Evolutionary conservation across 176 grass and related monocot genomes (phyloP).

Genomic region (Rhynchospora breviuscula): DNA sequence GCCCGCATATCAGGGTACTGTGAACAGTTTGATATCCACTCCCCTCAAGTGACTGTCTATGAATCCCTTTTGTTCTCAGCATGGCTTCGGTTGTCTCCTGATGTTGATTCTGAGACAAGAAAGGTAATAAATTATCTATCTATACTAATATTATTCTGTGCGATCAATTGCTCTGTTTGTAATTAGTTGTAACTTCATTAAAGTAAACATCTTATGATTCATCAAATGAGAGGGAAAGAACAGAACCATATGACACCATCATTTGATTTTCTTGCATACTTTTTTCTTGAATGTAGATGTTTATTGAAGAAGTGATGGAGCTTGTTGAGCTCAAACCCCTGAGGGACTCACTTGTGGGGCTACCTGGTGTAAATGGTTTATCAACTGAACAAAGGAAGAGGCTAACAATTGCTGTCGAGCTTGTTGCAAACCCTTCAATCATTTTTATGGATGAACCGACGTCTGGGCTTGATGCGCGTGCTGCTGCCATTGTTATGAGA

Average conservation of each 20-base stretch:
- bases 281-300: conserved; percentile 26
- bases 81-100: conserved; percentile 46
- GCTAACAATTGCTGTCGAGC: conserved; percentile 49
- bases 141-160: neutral
- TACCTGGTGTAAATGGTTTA: conserved; percentile 47
- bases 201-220: neutral
- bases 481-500: conserved; percentile 59
- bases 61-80: conserved; percentile 52
- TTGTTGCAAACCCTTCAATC: conserved; percentile 56
- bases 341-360: conserved; percentile 36
- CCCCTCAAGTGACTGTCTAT: conserved; percentile 46
- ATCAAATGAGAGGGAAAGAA: neutral
- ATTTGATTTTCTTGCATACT: neutral
- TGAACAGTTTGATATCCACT: conserved; percentile 50
- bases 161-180: neutral
- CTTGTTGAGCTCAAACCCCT: conserved; percentile 42
- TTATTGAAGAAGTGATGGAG: conserved; percentile 55
- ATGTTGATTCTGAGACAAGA: conserved; percentile 34
- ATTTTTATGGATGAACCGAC: conserved; percentile 66
- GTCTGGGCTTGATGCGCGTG: conserved; percentile 54
- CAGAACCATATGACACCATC: neutral
- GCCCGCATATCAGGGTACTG: conserved; percentile 48
- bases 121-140: conserved; percentile 16
- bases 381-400: conserved; percentile 54
- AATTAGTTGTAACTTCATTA: neutral